Evolutionary conservation across 2,329 filamentous ascomycete species (phyloP).

Genomic region (Acrocalymma vagum): DNA sequence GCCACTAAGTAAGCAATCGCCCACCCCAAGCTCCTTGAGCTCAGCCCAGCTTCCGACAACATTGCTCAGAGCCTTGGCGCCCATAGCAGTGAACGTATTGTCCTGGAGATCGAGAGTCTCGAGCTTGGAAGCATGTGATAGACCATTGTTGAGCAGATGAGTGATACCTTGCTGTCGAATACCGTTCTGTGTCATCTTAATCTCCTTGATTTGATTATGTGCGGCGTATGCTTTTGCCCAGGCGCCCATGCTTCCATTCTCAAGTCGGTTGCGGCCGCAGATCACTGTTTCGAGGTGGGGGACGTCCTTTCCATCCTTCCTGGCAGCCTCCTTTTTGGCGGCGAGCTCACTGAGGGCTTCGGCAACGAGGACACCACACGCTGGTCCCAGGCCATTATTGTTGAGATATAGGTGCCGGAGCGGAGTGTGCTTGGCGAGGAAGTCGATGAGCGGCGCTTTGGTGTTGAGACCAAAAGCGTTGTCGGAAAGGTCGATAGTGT

Average conservation of each 20-base stretch:
- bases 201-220: constrained; percentile 79
- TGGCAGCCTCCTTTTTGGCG: constrained; percentile 80
- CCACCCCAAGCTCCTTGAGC: constrained; percentile 84
- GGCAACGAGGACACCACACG: constrained; percentile 87
- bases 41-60: constrained; percentile 78
- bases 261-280: constrained; percentile 93
- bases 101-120: constrained; percentile 90
- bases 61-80: constrained; percentile 78
- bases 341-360: constrained; percentile 86
- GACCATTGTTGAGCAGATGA: constrained; percentile 78
- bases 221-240: constrained; percentile 90
- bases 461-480: constrained; percentile 98
- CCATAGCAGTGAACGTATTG: constrained; percentile 90
- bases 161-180: constrained; percentile 94
- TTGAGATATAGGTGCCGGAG: constrained; percentile 95
- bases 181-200: constrained; percentile 99
- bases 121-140: constrained; percentile 74
- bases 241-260: constrained; percentile 94
- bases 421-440: constrained; percentile 86
- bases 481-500: constrained; percentile 94
- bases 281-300: constrained; percentile 94
- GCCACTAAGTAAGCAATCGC: constrained; percentile 83
- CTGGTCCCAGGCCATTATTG: constrained; percentile 96
- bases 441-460: constrained; percentile 89
- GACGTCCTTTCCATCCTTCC: constrained; percentile 74